Evolutionary conservation across 2,329 filamentous ascomycete genomes (phyloP), one percentile per base, ranked within the genome.

Genomic region (Sclerotinia minor): DNA sequence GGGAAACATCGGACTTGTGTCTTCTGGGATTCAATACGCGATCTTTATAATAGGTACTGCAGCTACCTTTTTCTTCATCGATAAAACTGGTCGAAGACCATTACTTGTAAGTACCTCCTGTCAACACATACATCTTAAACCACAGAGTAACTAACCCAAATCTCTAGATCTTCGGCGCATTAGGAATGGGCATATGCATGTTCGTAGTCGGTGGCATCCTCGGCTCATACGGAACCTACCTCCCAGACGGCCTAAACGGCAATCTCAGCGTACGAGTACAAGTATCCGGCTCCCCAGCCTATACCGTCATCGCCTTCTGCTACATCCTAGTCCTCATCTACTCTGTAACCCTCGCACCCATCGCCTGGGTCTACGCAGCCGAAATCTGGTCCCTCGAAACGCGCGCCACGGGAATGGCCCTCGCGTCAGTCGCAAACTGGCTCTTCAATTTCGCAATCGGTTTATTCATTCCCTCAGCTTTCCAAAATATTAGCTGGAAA

Each of bases 251-350:
- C 45, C 79, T 84, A 3, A 76, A 76, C 38, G 80, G 79, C 59
- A 73, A 84, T 68, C 70, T 75, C n/a, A 87, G 86, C 72, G 81
- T 87, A 24, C 77, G 83, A 64, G 83, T 88, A 71, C 74, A 77
- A 63, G 84, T 88, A 3, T 78, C 74, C 0, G 86, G 84, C 24
- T 69, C 80, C 0, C 80, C 85, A 17, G 84, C 87, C 26, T 83
- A 89, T 73, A 84, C 84, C 2, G 85, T 90, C 66, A 90, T 90
- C 70, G 85, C 85, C 26, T 89, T 89, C 73, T 86, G 83, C 61
- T 89, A 89, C 75, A 80, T 89, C 21, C 82, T 89, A 68, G 85
- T 89, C 73, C 82, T 88, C 72, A 80, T 87, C 70, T 89, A 89
- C 74, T 84, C 85, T 1, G 79, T 88, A n/a, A 89, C 86, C 0